These are phyloP conservation scores for Penicillium sp. DNA, from an alignment of 2,329 filamentous ascomycete species.

Conservation along the genomic window DNA sequence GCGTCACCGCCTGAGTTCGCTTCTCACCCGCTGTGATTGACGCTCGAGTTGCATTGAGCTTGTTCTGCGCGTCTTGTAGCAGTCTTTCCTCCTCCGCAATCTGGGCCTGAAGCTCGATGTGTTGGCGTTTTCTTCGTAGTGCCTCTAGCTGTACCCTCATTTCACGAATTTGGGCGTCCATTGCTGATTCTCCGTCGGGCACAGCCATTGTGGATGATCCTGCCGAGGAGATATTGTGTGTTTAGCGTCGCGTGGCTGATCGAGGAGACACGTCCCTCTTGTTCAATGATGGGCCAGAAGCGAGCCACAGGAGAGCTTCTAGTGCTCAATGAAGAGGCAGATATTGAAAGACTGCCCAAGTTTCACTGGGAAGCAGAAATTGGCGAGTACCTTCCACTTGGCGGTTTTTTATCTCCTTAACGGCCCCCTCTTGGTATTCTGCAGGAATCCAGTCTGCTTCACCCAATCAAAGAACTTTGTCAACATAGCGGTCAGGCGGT, in stretches of 20 bases:
- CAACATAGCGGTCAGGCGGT: background rate
- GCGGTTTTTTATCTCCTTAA: background rate
- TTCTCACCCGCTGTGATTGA: background rate
- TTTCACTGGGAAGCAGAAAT: background rate
- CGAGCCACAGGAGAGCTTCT: too few species aligned
- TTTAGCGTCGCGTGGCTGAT: background rate
- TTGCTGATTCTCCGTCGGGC: background rate
- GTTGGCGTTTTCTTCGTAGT: background rate
- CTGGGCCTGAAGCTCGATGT: background rate
- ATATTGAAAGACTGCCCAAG: too few species aligned
- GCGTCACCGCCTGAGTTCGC: background rate
- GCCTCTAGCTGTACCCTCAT: background rate
- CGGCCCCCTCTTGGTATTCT: background rate
- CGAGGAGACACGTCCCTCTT: background rate
- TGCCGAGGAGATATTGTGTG: background rate
- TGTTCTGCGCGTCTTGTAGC: background rate
- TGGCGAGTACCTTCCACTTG: background rate
- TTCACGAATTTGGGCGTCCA: background rate
- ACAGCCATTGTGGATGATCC: background rate
- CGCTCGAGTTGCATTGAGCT: background rate
- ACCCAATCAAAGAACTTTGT: background rate
- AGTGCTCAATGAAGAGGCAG: too few species aligned
- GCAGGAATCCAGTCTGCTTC: background rate
- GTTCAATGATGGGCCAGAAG: too few species aligned
- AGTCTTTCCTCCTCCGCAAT: background rate